Conservation (phyloP, 2,329 filamentous ascomycete species). For the Laburnicola sp. region DNA sequence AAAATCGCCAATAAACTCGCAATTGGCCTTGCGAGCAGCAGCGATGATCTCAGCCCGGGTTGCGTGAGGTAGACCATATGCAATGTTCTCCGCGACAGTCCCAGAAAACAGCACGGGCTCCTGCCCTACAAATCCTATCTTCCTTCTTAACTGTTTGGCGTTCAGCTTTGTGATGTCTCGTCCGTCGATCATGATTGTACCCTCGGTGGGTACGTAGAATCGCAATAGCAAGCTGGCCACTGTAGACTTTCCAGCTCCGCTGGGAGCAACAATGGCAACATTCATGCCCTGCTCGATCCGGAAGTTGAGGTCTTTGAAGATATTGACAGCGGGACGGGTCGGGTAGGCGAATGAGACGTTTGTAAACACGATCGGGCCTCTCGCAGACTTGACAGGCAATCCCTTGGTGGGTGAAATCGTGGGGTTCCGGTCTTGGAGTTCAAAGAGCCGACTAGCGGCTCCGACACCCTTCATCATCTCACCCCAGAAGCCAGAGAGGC, state of each 20-base stretch:
- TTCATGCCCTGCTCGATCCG: slow-evolving; percentile 91
- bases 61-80: slow-evolving; percentile 83
- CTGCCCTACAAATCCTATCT: slow-evolving; percentile 93
- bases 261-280: slow-evolving; percentile 94
- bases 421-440: slow-evolving; percentile 87
- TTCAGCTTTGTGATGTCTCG: slow-evolving; percentile 85
- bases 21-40: slow-evolving; percentile 90
- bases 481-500: slow-evolving; percentile 93
- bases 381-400: slow-evolving; percentile 75
- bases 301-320: slow-evolving; percentile 88
- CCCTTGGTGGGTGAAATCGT: slow-evolving; percentile 87
- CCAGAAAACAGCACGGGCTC: slow-evolving; percentile 92
- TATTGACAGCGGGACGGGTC: slow-evolving; percentile 85
- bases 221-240: slow-evolving; percentile 88
- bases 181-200: slow-evolving; percentile 80
- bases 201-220: slow-evolving; percentile 83
- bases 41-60: slow-evolving; percentile 78
- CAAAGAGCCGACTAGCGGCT: slow-evolving; percentile 92
- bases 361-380: slow-evolving; percentile 85
- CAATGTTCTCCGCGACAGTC: slow-evolving; percentile 84
- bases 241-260: slow-evolving; percentile 93
- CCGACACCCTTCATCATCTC: slow-evolving; percentile 99
- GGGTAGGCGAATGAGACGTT: slow-evolving; percentile 90
- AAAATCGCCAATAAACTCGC: slow-evolving; percentile 94
- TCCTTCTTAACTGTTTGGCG: slow-evolving; percentile 85